Evolutionary conservation across 495 filamentous ascomycete species (phyloP), one percentile per base, ranked within the genome.

Genomic region (Aspergillus conjunctus): DNA sequence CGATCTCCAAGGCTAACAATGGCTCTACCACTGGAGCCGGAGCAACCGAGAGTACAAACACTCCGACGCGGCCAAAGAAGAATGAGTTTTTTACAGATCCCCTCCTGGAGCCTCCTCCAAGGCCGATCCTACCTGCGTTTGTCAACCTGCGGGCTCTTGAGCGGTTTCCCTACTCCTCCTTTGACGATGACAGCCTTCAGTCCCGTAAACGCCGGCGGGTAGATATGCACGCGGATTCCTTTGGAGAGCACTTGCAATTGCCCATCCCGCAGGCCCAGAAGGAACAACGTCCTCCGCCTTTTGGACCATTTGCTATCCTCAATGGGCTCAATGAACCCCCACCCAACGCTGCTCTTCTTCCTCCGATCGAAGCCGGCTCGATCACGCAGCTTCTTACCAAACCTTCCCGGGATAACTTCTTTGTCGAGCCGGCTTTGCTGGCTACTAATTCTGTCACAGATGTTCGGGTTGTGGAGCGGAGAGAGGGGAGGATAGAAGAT

Each of bases 321-420:
- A 87, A 88, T 67, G 87, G 88, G n/a, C 73, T 91, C 33, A 86
- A 88, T 65, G 88, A 91, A 64, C 89, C 89, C 1, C 89, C 89
- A 4, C 89, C 88, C 11, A 85, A 90, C 67, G 84, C 87, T 51
- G 84, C 85, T 22, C 77, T 90, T 10, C 88, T 91, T 61, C 88
- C 89, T 0, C 89, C 88, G 7, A 91, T 91, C 50, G 82, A 85
- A 33, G 81, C 84, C 39, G 74, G 74, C 18, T 76, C 73, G n/a
- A 75, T 81, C 34, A 66, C 75, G 15, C 73, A 79, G 43, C 71
- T 79, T 37, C 58, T 79, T 31, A 72, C 67, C 4, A 77, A 76
- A 53, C 73, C 76, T 8, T 71, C 73, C 10, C 66, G 67, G 21
- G 64, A 68, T 22, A 62, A 61, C 33, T 57, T 63, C 32, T 56